Evolutionary conservation across 108 stramenopile genomes (phyloP).

Genomic region (Nannochloropsis oceanica): DNA sequence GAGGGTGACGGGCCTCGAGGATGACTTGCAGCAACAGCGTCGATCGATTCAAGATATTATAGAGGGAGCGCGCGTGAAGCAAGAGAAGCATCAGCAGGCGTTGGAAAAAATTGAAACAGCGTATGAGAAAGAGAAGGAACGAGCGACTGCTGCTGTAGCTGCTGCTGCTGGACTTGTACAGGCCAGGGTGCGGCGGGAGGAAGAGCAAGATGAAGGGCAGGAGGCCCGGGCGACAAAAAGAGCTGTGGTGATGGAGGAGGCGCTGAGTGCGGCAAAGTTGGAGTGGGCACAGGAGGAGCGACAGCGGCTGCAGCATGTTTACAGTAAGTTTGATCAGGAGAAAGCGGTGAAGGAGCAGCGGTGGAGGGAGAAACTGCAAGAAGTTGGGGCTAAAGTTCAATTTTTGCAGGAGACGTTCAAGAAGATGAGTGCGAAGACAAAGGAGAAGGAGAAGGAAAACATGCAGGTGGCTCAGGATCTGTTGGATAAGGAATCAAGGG

Average conservation of each 20-base stretch:
- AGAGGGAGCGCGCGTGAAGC: background rate
- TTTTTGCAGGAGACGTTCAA: background rate
- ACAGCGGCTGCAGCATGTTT: background rate
- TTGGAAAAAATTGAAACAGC: background rate
- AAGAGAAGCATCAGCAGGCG: background rate
- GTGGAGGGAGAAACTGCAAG: background rate
- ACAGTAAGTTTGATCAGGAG: background rate
- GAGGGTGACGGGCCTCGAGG: background rate
- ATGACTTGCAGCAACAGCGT: background rate
- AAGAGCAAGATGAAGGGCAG: background rate
- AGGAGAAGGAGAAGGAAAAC: background rate
- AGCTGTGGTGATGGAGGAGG: background rate
- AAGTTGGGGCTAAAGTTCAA: background rate
- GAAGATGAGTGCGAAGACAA: background rate
- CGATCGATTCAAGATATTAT: background rate
- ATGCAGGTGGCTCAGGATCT: background rate
- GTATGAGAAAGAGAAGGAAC: background rate
- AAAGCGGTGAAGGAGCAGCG: background rate
- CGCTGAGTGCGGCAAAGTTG: background rate
- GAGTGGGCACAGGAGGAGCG: background rate
- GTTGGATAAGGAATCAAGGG: background rate
- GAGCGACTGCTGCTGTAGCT: too few relatives aligned
- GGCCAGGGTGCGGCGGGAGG: background rate
- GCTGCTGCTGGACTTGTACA: too few relatives aligned
- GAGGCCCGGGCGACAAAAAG: background rate